A percentile compares a stretch with the other conserved stretches of the same genome.
phyloP scores from a whole-genome alignment of 192 early-diverging fungal genomes.

The Rhizoclosmatium globosum region DNA sequence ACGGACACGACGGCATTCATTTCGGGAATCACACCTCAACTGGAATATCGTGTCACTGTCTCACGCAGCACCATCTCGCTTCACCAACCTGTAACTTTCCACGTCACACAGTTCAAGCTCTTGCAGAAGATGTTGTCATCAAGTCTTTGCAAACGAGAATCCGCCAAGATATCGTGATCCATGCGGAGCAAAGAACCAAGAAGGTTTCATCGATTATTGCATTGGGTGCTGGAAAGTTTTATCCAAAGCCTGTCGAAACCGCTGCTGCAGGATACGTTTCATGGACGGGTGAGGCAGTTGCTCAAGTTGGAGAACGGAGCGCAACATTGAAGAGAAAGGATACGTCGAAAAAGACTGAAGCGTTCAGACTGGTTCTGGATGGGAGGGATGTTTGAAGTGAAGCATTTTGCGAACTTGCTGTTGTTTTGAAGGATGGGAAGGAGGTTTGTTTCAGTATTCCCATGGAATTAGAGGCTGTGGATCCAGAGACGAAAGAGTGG shows the following conservation, averaged over 20 bases:
- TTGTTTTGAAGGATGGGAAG: constrained; percentile 21
- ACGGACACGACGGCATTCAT: constrained; percentile 34
- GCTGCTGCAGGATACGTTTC: background rate
- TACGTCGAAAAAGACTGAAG: background rate
- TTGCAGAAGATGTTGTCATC: background rate
- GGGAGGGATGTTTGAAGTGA: constrained; percentile 20
- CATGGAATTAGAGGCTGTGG: constrained; percentile 31
- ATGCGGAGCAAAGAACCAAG: constrained; percentile 8
- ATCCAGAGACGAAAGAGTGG: constrained; percentile 33
- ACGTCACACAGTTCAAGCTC: constrained; percentile 8
- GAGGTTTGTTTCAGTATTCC: constrained; percentile 11
- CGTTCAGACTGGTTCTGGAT: background rate
- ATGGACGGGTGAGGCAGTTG: constrained; percentile 16
- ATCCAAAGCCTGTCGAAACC: background rate
- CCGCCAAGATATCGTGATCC: constrained; percentile 19
- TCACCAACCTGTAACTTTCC: constrained; percentile 20
- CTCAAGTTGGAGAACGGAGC: background rate
- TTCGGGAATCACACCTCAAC: constrained; percentile 3
- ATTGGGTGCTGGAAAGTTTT: constrained; percentile 17
- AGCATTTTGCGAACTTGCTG: constrained; percentile 34
- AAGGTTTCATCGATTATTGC: constrained; percentile 13
- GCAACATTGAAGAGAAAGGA: background rate
- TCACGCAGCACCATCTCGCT: constrained; percentile 16
- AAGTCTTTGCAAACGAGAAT: background rate
- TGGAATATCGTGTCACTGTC: constrained; percentile 31